Conservation (phyloP, 345 rosid species). For the Eutrema heterophyllum region DNA sequence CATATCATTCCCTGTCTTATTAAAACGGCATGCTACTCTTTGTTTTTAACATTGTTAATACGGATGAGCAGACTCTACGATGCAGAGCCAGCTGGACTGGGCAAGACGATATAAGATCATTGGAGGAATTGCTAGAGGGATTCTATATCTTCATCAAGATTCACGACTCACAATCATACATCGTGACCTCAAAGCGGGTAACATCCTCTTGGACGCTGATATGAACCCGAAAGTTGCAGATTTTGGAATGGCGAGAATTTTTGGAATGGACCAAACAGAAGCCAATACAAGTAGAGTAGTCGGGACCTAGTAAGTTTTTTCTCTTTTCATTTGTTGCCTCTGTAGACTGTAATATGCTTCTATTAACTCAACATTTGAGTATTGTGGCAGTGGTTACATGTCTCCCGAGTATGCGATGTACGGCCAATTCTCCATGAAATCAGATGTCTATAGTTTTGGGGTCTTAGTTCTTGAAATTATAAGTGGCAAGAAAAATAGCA, state of each 20-base stretch:
- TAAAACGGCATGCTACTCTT: background rate
- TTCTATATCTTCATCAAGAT: slow-evolving; percentile 37
- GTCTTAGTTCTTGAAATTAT: slow-evolving; percentile 18
- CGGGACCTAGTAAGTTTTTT: slow-evolving; percentile 40
- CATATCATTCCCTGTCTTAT: background rate
- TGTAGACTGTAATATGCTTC: background rate
- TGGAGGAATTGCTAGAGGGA: slow-evolving; percentile 37
- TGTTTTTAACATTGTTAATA: background rate
- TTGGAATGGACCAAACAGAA: slow-evolving; percentile 24
- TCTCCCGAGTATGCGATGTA: slow-evolving; percentile 28
- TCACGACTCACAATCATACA: slow-evolving; percentile 39
- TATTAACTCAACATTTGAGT: background rate
- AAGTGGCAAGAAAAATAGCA: slow-evolving; percentile 9
- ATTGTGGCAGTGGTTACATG: slow-evolving; percentile 20
- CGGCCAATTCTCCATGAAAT: slow-evolving; percentile 25
- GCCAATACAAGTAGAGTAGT: slow-evolving; percentile 33
- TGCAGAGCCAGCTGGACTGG: slow-evolving; percentile 25
- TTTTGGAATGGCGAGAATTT: slow-evolving; percentile 41
- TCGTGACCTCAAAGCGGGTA: slow-evolving; percentile 37
- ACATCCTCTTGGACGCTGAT: slow-evolving; percentile 36
- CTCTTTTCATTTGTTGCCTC: background rate
- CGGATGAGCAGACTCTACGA: slow-evolving; percentile 10
- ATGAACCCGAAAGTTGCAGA: slow-evolving; percentile 38
- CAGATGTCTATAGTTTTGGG: slow-evolving; percentile 26
- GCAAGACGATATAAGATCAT: slow-evolving; percentile 29